Base-by-base conservation (phyloP, 257 asterid genomes). In the Scutellaria minor region DNA sequence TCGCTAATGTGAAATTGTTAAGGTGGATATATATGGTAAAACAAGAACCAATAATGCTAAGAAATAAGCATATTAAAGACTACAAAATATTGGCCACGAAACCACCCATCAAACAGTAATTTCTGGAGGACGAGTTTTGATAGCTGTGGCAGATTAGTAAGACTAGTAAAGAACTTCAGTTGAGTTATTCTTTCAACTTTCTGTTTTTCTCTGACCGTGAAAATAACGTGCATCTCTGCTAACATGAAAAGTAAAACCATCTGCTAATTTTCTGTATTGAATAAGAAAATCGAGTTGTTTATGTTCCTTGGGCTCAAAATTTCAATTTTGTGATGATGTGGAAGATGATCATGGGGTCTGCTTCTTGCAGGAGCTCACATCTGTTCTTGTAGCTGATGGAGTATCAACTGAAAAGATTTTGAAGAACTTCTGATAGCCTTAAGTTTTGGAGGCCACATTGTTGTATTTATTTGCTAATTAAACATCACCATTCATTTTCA, bases 371-470 rank as follows among this genome's bases (percentile, higher is more conserved):
- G 97, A 88, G 79, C 86, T 94, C 47, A 89, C 90, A 37, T 80
- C 95, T 27, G 77, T 87, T 73, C 93, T 94, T 40, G 83, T 89
- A 48, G 85, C 88, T 15, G 97, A 88, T 64, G 97, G 96, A 71
- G 95, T 91, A 37, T 81, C 89, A 24, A 72, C 68, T 5, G 90
- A 86, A 65, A 91, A 91, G 89, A 89, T 91, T 44, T 78, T 94
- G 86, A 94, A 83, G 89, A 94, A 91, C 80, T 88, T 91, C 64
- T 93, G 81, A 86, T 64, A 9, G 7, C 58, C 58, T 2, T 10
- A 44, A 46, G 40, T 74, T 44, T 75, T 72, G 44, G 75, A 67
- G 53, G 64, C 73, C 2, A 45, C 63, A 4, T n/a, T 83, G 76
- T 83, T 84, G 81, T 85, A 56, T 75, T 68, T 10, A 37, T 64